Evolutionary conservation across 805 yeast genomes (phyloP), one percentile per base, ranked within the genome.

Genomic region (Lachancea sp.): DNA sequence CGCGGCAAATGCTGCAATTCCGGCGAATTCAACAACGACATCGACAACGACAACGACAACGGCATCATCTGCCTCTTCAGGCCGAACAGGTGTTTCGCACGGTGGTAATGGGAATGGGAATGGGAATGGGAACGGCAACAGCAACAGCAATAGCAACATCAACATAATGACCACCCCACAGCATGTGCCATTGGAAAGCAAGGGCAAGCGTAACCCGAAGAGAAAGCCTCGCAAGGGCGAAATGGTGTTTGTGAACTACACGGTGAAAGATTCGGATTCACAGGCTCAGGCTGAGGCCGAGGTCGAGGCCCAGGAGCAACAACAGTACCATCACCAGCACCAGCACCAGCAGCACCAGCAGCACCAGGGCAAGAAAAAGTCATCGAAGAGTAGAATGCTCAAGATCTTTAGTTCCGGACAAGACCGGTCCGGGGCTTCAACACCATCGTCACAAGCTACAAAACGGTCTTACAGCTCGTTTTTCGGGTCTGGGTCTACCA

Each of bases 181-280:
- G 46, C 60, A 59, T 41, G 53, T 61, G 15, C 48, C 59, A 29
- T 25, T 59, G 27, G 62, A 59, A 33, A 46, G 46, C 15, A 10
- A 45, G 12, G 50, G 49, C 11, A 55, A 48, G n/a, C 55, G 53
- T 22, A 46, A 49, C 27, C 29, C 47, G 12, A 49, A 43, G 13
- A 34, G 36, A 13, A 47, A 50, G 41, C 43, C 54, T 1, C 50
- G 53, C 38, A 54, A 52, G 40, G 58, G 60, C 13, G 59, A 55
- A 25, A 60, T 62, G 63, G 65, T 60, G 5, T 62, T 62, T 44
- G 67, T 62, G 8, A 62, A 62, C 47, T 62, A 61, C 41, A 61
- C 65, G 16, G 65, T 62, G 8, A 64, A 61, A 36, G 65, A 61
- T 30, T 49, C 53, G n/a, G 40, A 41, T 8, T 11, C 27, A 12